These are phyloP conservation scores for Yamadazyma sp. DNA, from an alignment of 1,139 yeast species.

Conservation along the genomic window DNA sequence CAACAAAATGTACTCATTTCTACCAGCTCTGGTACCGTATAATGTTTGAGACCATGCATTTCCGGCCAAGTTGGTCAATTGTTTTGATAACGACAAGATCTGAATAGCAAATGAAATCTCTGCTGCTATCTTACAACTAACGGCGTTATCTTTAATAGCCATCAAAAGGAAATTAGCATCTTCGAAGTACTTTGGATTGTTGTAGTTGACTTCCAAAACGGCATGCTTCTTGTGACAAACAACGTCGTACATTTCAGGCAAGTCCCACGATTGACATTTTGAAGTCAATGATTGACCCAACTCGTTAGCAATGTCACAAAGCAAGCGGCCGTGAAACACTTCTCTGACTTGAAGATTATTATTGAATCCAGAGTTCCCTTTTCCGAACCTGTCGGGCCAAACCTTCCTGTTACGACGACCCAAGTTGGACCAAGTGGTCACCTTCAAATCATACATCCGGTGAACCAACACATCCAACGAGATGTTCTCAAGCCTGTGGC, in stretches of 20 bases:
- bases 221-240: slow-evolving; percentile 62
- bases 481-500: slow-evolving; percentile 80
- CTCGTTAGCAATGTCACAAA: slow-evolving; percentile 92
- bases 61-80: slow-evolving; percentile 91
- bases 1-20: slow-evolving; percentile 88
- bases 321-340: slow-evolving; percentile 78
- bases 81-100: slow-evolving; percentile 84
- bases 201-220: slow-evolving; percentile 72
- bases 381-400: slow-evolving; percentile 76
- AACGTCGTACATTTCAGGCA: slow-evolving; percentile 85
- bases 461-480: slow-evolving; percentile 80
- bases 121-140: slow-evolving; percentile 70
- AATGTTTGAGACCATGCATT: slow-evolving; percentile 96
- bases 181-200: slow-evolving; percentile 63
- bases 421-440: slow-evolving; percentile 75
- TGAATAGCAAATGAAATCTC: slow-evolving; percentile 81
- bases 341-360: slow-evolving; percentile 61
- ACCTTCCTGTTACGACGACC: slow-evolving; percentile 77
- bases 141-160: slow-evolving; percentile 69
- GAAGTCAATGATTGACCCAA: slow-evolving; percentile 91
- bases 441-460: slow-evolving; percentile 72
- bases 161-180: slow-evolving; percentile 67
- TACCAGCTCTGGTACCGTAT: slow-evolving; percentile 93
- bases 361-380: slow-evolving; percentile 37
- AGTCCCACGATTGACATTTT: slow-evolving; percentile 95